Base-by-base conservation (phyloP, 306 rosid species). In the Cicer pinnatifidum region DNA sequence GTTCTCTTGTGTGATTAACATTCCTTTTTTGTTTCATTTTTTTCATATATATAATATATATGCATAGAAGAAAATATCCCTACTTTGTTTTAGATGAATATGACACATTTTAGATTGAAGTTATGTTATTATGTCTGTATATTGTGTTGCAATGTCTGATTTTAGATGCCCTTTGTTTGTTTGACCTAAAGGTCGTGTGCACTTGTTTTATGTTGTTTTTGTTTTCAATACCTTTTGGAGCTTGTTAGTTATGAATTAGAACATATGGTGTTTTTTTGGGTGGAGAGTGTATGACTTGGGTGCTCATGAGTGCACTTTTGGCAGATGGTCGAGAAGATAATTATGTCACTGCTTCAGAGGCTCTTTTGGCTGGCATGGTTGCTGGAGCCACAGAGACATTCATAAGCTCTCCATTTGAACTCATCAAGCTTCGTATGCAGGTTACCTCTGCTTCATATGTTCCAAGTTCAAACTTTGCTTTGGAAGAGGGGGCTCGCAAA, bases 321-420 rank as follows among this genome's bases (percentile, higher is more conserved):
- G 76, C 88, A 94, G 99, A 94, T 84, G 99, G 96, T 65, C 90
- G 89, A 60, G 91, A 82, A 76, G 84, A 88, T 77, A 88, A 86
- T 72, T 81, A 84, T 46, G 75, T 91, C 48, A 80, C 74, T 50
- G 57, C 80, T 67, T 82, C 92, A 5, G 97, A 91, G 83, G 99
- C 97, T 47, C 81, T 94, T 71, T 67, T 87, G 86, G 91, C 93
- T 9, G 97, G 99, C 43, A 77, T 91, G 73, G 84, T 45, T 65
- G 88, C 96, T 75, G 99, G 99, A 64, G 88, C 83, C 9, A 63
- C 64, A 16, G 97, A 94, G 84, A 73, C 96, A 45, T 61, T 94
- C 7, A 53, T 89, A 77, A 83, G 85, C 84, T 86, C 96, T 79
- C 99, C 99, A 9, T 87, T 91, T 76, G 99, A 94, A 81, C 84